Evolutionary conservation across 1,284 basidiomycete genomes (phyloP).

Genomic region (Pseudozyma sp.): DNA sequence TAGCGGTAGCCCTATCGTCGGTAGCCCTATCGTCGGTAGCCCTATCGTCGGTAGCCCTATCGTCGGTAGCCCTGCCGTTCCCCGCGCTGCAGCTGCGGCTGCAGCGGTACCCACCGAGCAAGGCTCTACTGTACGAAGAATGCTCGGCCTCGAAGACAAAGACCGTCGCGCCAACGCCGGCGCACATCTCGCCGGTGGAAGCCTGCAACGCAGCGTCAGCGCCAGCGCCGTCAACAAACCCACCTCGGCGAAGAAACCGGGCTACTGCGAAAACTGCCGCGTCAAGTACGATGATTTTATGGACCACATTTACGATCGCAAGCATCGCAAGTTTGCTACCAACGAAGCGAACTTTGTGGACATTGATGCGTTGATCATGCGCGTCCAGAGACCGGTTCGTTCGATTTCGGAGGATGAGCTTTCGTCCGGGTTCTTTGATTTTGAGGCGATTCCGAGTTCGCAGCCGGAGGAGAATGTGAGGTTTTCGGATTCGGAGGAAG

Average conservation of each 20-base stretch:
- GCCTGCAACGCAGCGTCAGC: constrained; percentile 49
- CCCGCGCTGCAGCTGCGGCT: constrained; percentile 5
- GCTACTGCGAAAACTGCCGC: constrained; percentile 98
- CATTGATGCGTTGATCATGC: constrained; percentile 82
- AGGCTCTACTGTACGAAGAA: constrained; percentile 55
- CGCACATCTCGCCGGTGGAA: neutral
- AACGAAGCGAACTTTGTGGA: constrained; percentile 84
- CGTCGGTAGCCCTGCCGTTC: constrained; percentile 17
- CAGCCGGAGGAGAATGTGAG: constrained; percentile 36
- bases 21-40: constrained; percentile 16
- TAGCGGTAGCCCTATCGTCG: constrained; percentile 24
- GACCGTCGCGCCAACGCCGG: constrained; percentile 3
- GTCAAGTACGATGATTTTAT: constrained; percentile 90
- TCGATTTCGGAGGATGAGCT: constrained; percentile 30
- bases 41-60: constrained; percentile 20
- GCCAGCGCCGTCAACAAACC: constrained; percentile 37
- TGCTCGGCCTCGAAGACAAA: constrained; percentile 53
- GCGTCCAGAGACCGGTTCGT: constrained; percentile 72
- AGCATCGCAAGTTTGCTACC: constrained; percentile 86
- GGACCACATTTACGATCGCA: constrained; percentile 82
- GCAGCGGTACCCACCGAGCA: constrained; percentile 7
- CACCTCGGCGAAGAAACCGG: constrained; percentile 83
- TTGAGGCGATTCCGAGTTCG: constrained; percentile 41
- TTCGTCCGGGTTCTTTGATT: constrained; percentile 27
- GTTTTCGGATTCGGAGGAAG: constrained; percentile 37